Conservation (phyloP, 2,329 filamentous ascomycete species). For the Epichloe uncinata region DNA sequence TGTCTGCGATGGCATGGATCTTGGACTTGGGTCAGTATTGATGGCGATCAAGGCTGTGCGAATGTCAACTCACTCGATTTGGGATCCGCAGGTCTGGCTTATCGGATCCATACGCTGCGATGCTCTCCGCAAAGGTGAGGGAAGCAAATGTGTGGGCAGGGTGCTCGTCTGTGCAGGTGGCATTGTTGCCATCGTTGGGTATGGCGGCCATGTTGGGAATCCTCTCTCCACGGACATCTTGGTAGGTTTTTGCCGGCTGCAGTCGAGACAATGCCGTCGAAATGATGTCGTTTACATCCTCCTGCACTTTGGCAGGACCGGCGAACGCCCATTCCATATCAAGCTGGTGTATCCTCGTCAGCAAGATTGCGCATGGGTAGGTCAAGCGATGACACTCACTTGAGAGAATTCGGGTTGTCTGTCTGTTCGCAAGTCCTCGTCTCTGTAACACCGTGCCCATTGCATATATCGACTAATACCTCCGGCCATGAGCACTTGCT, state of each 20-base stretch:
- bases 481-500: slow-evolving; percentile 91
- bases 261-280: slow-evolving; percentile 16
- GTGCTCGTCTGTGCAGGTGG: slow-evolving; percentile 8
- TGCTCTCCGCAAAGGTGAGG: slow-evolving; percentile 35
- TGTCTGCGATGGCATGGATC: slow-evolving; percentile 51
- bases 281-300: slow-evolving; percentile 24
- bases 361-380: neutral
- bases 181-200: neutral
- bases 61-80: slow-evolving; percentile 36
- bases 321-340: slow-evolving; percentile 92
- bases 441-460: slow-evolving; percentile 87
- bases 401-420: slow-evolving; percentile 95
- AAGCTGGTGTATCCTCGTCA: slow-evolving; percentile 35
- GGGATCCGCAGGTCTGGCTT: slow-evolving; percentile 81
- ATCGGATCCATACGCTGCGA: slow-evolving; percentile 72
- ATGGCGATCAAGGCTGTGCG: neutral
- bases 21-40: slow-evolving; percentile 19
- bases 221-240: slow-evolving; percentile 35
- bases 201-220: slow-evolving; percentile 20
- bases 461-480: slow-evolving; percentile 78
- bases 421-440: slow-evolving; percentile 86
- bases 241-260: slow-evolving; percentile 40
- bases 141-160: slow-evolving; percentile 20
- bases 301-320: slow-evolving; percentile 27
- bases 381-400: slow-evolving; percentile 26